A percentile compares a stretch with the other conserved stretches of the same genome.
Evolutionary conservation across 176 grass and related monocot genomes (phyloP).

Genomic region (Zea luxurians): DNA sequence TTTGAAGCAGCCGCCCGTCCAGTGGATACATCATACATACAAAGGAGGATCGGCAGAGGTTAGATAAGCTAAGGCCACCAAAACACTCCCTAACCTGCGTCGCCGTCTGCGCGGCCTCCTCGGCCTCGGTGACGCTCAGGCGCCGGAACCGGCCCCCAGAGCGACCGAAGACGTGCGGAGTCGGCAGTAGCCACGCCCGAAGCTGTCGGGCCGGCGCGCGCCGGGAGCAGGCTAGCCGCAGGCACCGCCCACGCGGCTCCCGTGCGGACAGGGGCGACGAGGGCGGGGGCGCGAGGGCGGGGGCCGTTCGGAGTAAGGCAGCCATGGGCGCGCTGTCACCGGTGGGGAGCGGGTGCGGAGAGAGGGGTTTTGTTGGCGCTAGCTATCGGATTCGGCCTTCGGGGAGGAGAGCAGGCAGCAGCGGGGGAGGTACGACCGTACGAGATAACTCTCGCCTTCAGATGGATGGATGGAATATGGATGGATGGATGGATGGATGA

Average conservation of each 20-base stretch:
- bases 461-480: constrained; percentile 2
- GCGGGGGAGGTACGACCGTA: constrained; percentile 7
- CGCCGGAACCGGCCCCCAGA: constrained; percentile 10
- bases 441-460: constrained; percentile 33
- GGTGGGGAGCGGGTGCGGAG: neutral
- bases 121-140: constrained; percentile 40
- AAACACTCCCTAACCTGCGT: constrained; percentile 41
- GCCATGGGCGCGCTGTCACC: constrained; percentile 38
- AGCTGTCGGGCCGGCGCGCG: constrained; percentile 25
- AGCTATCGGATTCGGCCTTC: constrained; percentile 16
- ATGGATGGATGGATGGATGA: neutral
- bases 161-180: constrained; percentile 17
- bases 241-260: constrained; percentile 13
- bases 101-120: constrained; percentile 40
- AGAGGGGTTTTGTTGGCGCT: constrained; percentile 5
- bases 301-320: constrained; percentile 50
- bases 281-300: constrained; percentile 36
- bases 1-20: too few species aligned
- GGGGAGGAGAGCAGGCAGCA: neutral
- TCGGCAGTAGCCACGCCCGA: constrained; percentile 18
- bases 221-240: constrained; percentile 28
- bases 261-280: neutral
- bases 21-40: neutral
- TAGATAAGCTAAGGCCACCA: neutral
- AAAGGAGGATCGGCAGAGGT: neutral